Evolutionary conservation across 768 basidiomycete species (phyloP).

Genomic region (Terana coerulea): DNA sequence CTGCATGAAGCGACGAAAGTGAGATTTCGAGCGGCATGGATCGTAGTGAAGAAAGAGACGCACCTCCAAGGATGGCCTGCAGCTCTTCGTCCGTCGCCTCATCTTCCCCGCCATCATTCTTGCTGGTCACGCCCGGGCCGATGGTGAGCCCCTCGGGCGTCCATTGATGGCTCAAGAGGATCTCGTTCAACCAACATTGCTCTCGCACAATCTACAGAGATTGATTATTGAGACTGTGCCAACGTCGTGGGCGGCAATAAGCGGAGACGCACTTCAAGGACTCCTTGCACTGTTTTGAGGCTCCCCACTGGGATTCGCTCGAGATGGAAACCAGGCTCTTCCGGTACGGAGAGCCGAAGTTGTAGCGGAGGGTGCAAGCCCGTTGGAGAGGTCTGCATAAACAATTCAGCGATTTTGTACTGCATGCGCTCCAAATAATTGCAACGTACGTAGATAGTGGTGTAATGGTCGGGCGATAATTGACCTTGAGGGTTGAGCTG

Average conservation of each 20-base stretch:
- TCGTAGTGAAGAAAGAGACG: constrained; percentile 16
- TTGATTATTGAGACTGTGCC: not conserved
- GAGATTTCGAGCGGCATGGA: not conserved
- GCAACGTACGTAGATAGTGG: constrained; percentile 57
- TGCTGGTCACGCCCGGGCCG: constrained; percentile 16
- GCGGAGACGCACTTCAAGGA: constrained; percentile 54
- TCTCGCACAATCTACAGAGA: constrained; percentile 62
- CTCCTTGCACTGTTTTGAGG: constrained; percentile 70
- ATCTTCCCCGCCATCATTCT: constrained; percentile 20
- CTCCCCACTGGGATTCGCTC: constrained; percentile 68
- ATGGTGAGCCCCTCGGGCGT: constrained; percentile 42
- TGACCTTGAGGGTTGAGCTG: constrained; percentile 51
- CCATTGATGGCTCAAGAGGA: constrained; percentile 61
- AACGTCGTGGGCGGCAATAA: not conserved
- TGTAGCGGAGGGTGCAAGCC: constrained; percentile 66
- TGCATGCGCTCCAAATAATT: not conserved
- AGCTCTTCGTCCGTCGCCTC: constrained; percentile 52
- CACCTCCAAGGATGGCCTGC: constrained; percentile 62
- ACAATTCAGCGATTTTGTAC: not conserved
- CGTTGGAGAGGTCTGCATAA: constrained; percentile 56
- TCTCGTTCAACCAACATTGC: constrained; percentile 82
- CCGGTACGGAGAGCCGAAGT: constrained; percentile 61
- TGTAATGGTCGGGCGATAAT: constrained; percentile 60
- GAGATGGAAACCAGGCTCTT: constrained; percentile 74
- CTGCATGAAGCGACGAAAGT: constrained; percentile 26